Evolutionary conservation across 345 rosid species (phyloP), one percentile per base, ranked within the genome.

Genomic region (Citrus maxima): DNA sequence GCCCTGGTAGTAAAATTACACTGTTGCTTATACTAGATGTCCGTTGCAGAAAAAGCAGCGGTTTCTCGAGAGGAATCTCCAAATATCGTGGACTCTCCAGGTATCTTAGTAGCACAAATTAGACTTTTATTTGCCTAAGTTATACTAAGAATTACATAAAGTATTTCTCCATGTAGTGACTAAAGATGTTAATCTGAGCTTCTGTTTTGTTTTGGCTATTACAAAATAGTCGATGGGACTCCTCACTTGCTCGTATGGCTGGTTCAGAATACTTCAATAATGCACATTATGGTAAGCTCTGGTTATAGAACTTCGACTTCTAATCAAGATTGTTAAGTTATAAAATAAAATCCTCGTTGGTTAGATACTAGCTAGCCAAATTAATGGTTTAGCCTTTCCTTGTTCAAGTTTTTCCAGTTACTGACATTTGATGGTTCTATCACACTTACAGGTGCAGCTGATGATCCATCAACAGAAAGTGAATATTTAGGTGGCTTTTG

Each of bases 21-120:
- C 59, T 72, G 76, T 85, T 80, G 67, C 85, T 86, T 70, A 85
- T 81, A 70, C 67, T 80, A 37, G 25, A 55, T 86, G 65, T 73
- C 78, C 80, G 78, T 40, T 88, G 86, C 97, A 96, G 99, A 87
- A 96, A 94, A 83, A 96, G 98, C 89, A 94, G 97, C 72, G 97
- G 98, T 64, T 96, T 94, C 82, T 94, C 99, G 6, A 93, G 99
- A 85, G 99, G 99, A 71, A 84, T 91, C 56, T 87, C 98, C 37
- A 96, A 96, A 83, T 94, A 96, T 83, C 94, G 99, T 77, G 98
- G 94, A 71, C 97, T 92, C 69, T 87, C 98, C 77, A 94, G 98
- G 99, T 94, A 88, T 69, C 70, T 37, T 58, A 66, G 24, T 62
- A 51, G 69, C 81, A 77, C 10, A 73, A 59, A 73, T 70, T 27